Evolutionary conservation across 129 eudicot species (phyloP), one percentile per base, ranked within the genome.

Genomic region (Helianthus tuberosus): DNA sequence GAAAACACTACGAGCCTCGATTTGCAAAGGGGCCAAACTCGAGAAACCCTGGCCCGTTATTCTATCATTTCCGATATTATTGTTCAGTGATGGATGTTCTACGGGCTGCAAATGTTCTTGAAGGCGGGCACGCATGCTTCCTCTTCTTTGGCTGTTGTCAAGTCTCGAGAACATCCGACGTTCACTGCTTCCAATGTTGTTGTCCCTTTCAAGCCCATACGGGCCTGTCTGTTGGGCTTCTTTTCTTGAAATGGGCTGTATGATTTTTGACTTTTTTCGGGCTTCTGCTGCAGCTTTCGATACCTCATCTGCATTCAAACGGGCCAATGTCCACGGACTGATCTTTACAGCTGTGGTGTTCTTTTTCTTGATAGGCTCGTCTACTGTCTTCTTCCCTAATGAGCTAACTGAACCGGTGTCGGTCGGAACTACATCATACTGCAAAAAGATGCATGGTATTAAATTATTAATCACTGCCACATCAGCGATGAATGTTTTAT

Each of bases 241-340:
- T 17, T 71, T 87, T 68, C 88, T 86, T 27, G 75, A 66, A 11
- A 94, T 82, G 5, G 99, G 99, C 43, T 86, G 89, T 15, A 94
- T 70, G 69, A 94, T 91, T 81, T 86, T 94, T 64, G 99, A 94
- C 76, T 87, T 94, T 74, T 85, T 94, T 81, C 99, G 88, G 60
- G 97, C 97, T 80, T 94, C 99, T 38, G 96, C 91, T 73, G 97
- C 99, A 57, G 94, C 96, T 79, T 88, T 94, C 0, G 99, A 79
- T 7, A 94, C 96, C 41, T 91, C 97, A 53, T 94, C 94, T 5
- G 97, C 93, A 54, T 91, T 94, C 59, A n/a, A 91, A 44, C 96
- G 87, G 44, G 99, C 94, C 68, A 94, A 70, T 41, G 99, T 77
- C 99, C 97, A 94, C 17, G 96, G 96, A 62, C 99, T 94, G 81